phyloP scores from a whole-genome alignment of 129 eudicot species.

The Lonicera japonica region DNA sequence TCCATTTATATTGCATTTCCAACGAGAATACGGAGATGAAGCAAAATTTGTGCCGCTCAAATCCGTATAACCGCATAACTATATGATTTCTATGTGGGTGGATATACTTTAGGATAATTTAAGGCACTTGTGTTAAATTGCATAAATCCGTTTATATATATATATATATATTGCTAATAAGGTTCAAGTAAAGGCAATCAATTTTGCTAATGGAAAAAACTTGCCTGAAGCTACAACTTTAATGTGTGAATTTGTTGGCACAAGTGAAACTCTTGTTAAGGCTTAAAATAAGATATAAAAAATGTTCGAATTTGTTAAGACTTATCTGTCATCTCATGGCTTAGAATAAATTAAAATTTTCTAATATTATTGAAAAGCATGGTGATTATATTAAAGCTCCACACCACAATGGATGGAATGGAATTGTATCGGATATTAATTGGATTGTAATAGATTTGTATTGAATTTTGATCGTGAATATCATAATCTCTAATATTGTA shows the following conservation, averaged over 20 bases:
- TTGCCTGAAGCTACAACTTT: conserved; percentile 87
- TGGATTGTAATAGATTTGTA: too few relatives aligned
- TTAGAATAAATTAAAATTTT: not conserved
- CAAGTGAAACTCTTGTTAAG: conserved; percentile 37
- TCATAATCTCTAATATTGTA: too few relatives aligned
- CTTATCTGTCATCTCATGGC: not conserved
- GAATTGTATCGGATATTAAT: too few relatives aligned
- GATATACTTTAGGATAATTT: not conserved
- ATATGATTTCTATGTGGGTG: not conserved
- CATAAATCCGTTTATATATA: conserved; percentile 13
- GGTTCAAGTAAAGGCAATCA: conserved; percentile 86
- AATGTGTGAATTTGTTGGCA: conserved; percentile 91
- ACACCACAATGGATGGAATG: too few relatives aligned
- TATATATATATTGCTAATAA: too few relatives aligned
- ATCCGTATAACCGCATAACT: not conserved
- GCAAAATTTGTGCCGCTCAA: not conserved
- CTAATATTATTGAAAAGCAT: too few relatives aligned
- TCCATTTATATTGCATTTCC: not conserved
- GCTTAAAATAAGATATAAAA: not conserved
- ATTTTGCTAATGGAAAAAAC: conserved; percentile 79
- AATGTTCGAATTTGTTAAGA: too few relatives aligned
- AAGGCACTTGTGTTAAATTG: not conserved
- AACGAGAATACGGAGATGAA: not conserved
- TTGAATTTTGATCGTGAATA: too few relatives aligned
- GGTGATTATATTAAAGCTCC: too few relatives aligned